Conservation (phyloP, 352 stramenopile genomes). For the Phytophthora fragariae region DNA sequence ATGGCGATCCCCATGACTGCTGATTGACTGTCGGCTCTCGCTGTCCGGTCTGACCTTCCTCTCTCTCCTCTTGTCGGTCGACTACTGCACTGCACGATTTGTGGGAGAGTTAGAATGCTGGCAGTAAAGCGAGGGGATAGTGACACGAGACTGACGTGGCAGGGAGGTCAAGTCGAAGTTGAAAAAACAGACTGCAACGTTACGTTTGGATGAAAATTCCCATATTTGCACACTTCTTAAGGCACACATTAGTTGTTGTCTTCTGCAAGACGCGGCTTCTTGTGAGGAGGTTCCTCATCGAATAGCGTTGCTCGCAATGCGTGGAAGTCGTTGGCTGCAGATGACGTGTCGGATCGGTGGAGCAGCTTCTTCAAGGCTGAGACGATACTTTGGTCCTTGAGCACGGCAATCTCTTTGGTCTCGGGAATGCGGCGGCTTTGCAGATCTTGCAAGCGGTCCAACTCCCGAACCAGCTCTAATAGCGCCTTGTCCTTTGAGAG, state of each 20-base stretch:
- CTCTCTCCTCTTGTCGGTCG: no score
- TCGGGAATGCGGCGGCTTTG: constrained; percentile 27
- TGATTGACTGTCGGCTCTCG: not conserved
- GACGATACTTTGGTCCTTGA: constrained; percentile 58
- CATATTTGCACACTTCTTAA: constrained; percentile 20
- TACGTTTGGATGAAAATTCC: constrained; percentile 1
- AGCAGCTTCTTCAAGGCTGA: constrained; percentile 51
- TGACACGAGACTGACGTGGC: constrained; percentile 24
- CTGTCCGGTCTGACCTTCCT: constrained; percentile 26
- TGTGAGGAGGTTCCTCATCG: constrained; percentile 54
- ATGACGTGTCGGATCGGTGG: constrained; percentile 17
- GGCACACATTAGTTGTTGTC: constrained; percentile 19
- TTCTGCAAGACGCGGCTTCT: constrained; percentile 59
- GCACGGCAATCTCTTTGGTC: constrained; percentile 35
- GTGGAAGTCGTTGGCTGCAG: constrained; percentile 30
- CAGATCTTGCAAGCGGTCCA: constrained; percentile 66
- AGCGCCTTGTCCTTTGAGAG: constrained; percentile 49
- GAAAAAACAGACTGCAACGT: not conserved
- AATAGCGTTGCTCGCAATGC: constrained; percentile 35
- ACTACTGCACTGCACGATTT: constrained; percentile 2
- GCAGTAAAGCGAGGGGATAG: constrained; percentile 17
- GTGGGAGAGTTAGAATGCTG: constrained; percentile 28
- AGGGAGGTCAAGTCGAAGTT: not conserved
- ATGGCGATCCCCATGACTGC: constrained; percentile 97
- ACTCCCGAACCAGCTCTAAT: constrained; percentile 63